Percentiles rank a stretch among this genome's conserved stretches.
phyloP scores from a whole-genome alignment of 495 filamentous ascomycete species.

The Hamigera avellanea region DNA sequence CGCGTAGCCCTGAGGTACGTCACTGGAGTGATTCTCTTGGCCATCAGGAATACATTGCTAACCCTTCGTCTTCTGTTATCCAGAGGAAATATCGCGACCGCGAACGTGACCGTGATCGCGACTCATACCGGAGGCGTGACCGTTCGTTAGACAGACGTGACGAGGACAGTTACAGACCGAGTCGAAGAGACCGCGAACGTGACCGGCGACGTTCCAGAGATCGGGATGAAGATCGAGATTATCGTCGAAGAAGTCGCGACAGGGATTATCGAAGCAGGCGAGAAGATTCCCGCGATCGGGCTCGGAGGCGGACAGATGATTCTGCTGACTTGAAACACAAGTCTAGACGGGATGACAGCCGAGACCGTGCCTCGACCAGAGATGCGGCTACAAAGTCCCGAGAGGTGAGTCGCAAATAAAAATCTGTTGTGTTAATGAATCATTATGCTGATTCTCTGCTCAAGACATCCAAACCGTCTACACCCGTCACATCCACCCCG shows the following conservation, averaged over 20 bases:
- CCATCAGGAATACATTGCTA: conserved; percentile 11
- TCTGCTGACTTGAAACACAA: conserved; percentile 64
- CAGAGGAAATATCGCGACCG: conserved; percentile 53
- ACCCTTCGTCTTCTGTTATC: conserved; percentile 9
- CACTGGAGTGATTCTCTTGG: background rate
- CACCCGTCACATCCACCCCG: conserved; percentile 39
- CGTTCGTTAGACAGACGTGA: conserved; percentile 61
- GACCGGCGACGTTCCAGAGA: conserved; percentile 50
- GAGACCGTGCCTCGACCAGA: conserved; percentile 38
- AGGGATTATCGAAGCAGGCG: conserved; percentile 64
- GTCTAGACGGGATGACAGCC: conserved; percentile 56
- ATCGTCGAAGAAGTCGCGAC: conserved; percentile 57
- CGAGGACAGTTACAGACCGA: conserved; percentile 52
- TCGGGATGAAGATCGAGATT: conserved; percentile 45
- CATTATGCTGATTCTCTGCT: background rate
- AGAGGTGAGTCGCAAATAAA: conserved; percentile 41
- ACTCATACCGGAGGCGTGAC: conserved; percentile 57
- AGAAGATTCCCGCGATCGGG: conserved; percentile 69
- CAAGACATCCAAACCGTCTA: conserved; percentile 29
- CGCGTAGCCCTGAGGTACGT: conserved; percentile 65
- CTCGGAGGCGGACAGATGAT: conserved; percentile 57
- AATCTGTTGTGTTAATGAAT: conserved; percentile 9
- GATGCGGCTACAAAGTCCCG: conserved; percentile 31
- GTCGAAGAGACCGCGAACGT: conserved; percentile 51
- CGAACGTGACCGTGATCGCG: conserved; percentile 44